Evolutionary conservation across 331 rosid genomes (phyloP).

Genomic region (Quercus phellos): DNA sequence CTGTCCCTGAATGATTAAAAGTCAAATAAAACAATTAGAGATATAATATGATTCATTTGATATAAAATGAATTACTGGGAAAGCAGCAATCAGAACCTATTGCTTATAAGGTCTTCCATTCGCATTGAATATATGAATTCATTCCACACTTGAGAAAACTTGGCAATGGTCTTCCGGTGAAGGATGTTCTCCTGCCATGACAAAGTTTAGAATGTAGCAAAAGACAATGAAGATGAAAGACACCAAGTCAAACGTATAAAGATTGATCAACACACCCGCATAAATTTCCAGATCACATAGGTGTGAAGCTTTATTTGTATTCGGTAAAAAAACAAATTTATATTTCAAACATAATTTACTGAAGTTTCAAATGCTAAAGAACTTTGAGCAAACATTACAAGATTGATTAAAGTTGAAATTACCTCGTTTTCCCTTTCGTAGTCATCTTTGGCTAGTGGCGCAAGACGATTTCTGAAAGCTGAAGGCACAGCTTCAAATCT

Average conservation of each 20-base stretch:
- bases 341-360: slow-evolving; percentile 8
- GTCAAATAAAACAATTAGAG: slow-evolving; percentile 30
- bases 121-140: slow-evolving; percentile 76
- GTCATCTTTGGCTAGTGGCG: slow-evolving; percentile 43
- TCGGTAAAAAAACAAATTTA: slow-evolving; percentile 1
- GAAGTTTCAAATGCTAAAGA: slow-evolving; percentile 16
- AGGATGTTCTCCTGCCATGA: slow-evolving; percentile 45
- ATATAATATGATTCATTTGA: slow-evolving; percentile 16
- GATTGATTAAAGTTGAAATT: slow-evolving; percentile 5
- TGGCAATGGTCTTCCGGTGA: slow-evolving; percentile 54
- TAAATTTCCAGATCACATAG: not conserved
- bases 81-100: slow-evolving; percentile 45
- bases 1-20: slow-evolving; percentile 60
- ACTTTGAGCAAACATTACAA: not conserved
- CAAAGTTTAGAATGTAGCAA: slow-evolving; percentile 25
- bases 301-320: not conserved
- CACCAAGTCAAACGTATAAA: not conserved
- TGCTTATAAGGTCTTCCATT: slow-evolving; percentile 80
- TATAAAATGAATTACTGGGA: slow-evolving; percentile 1
- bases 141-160: slow-evolving; percentile 91
- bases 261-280: not conserved
- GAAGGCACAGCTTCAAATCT: slow-evolving; percentile 78
- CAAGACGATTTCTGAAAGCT: slow-evolving; percentile 67
- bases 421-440: slow-evolving; percentile 26
- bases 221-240: not conserved